Conservation (phyloP, 2,329 filamentous ascomycete genomes). For the Xylariomycetidae sp. region DNA sequence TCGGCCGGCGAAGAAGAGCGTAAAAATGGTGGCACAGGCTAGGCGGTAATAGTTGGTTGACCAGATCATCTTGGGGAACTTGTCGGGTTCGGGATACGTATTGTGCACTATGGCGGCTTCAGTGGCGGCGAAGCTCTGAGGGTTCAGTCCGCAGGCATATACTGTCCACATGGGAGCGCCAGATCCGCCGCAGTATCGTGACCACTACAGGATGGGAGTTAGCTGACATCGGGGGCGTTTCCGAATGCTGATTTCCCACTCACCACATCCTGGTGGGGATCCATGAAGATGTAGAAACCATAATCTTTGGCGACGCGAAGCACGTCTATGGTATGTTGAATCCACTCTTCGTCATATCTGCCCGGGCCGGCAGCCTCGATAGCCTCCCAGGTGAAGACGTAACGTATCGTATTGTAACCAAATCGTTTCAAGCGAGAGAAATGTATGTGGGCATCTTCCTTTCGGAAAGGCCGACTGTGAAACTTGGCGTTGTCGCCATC, state of each 20-base stretch:
- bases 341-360: conserved; percentile 89
- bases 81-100: conserved; percentile 76
- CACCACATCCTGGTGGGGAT: conserved; percentile 97
- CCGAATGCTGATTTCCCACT: too few species aligned
- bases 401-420: conserved; percentile 95
- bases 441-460: conserved; percentile 78
- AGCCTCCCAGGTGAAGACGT: conserved; percentile 99
- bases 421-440: conserved; percentile 81
- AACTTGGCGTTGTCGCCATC: conserved; percentile 91
- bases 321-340: conserved; percentile 82
- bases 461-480: conserved; percentile 75
- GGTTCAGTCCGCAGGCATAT: conserved; percentile 89
- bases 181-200: conserved; percentile 86
- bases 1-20: conserved; percentile 83
- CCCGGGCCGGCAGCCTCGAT: conserved; percentile 89
- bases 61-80: conserved; percentile 99
- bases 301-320: conserved; percentile 81
- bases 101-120: conserved; percentile 95
- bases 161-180: conserved; percentile 97
- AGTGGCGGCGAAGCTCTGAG: conserved; percentile 76
- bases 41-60: conserved; percentile 92
- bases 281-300: conserved; percentile 97
- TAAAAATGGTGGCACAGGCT: conserved; percentile 86
- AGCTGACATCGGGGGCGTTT: conserved; percentile 19
- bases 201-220: conserved; percentile 59